phyloP scores from a whole-genome alignment of 352 stramenopile genomes.

The Phytophthora boehmeriae region DNA sequence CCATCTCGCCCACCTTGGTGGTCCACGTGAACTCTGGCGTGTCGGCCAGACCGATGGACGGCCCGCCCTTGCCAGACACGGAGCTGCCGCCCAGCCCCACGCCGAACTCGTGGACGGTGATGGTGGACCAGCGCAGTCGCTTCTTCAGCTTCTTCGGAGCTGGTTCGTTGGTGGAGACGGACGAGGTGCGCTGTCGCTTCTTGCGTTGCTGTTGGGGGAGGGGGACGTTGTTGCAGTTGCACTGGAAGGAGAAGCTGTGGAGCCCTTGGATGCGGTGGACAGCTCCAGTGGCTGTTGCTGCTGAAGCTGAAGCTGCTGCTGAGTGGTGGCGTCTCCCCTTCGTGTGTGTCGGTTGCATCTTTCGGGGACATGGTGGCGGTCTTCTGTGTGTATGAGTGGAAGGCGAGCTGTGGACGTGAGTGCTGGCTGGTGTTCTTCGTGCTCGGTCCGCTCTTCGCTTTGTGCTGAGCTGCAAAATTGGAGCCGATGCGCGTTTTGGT shows the following conservation, averaged over 20 bases:
- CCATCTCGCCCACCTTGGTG: constrained; percentile 69
- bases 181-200: constrained; percentile 25
- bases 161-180: constrained; percentile 2
- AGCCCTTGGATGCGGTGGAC: neutral
- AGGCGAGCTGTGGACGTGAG: constrained; percentile 6
- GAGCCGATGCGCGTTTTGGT: neutral
- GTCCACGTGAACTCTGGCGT: constrained; percentile 64
- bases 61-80: constrained; percentile 53
- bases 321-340: constrained; percentile 4
- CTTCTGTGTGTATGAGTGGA: constrained; percentile 1
- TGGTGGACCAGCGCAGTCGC: constrained; percentile 56
- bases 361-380: constrained; percentile 45
- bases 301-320: constrained; percentile 11
- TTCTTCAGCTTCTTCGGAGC: constrained; percentile 39
- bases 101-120: constrained; percentile 67
- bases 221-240: constrained; percentile 3
- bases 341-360: constrained; percentile 32
- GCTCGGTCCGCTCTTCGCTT: constrained; percentile 6
- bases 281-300: neutral
- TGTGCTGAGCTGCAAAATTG: neutral
- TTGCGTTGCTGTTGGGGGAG: constrained; percentile 10
- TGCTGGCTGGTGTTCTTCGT: constrained; percentile 1
- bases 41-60: constrained; percentile 56
- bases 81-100: constrained; percentile 55
- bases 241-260: constrained; percentile 1